Conservation (phyloP, 345 rosid genomes). For the Arabidopsis arenosa region DNA sequence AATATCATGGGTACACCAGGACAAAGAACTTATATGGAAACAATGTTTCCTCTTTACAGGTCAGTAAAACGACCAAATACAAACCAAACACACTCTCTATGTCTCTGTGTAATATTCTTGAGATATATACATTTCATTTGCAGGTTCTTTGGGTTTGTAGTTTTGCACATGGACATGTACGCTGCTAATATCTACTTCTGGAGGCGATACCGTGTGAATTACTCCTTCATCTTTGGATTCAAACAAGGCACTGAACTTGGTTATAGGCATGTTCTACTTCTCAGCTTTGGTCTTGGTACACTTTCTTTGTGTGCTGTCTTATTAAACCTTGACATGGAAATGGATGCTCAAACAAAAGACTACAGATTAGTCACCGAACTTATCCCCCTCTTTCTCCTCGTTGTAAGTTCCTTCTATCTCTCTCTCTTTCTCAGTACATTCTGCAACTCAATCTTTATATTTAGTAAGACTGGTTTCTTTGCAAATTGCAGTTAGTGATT, state of each 20-base stretch:
- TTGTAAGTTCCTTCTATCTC: constrained; percentile 47
- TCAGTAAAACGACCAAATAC: constrained; percentile 23
- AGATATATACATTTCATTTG: constrained; percentile 40
- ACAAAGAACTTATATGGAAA: constrained; percentile 62
- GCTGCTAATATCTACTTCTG: constrained; percentile 68
- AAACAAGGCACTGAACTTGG: constrained; percentile 76
- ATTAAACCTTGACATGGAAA: constrained; percentile 80
- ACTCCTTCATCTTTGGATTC: constrained; percentile 72
- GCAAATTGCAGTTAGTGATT: constrained; percentile 33
- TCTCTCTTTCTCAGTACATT: neutral
- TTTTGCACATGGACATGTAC: constrained; percentile 66
- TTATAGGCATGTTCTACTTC: constrained; percentile 64
- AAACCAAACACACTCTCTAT: neutral
- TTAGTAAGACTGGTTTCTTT: neutral
- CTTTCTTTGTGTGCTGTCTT: constrained; percentile 58
- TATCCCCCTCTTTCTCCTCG: constrained; percentile 60
- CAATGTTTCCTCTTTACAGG: constrained; percentile 78
- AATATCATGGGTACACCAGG: constrained; percentile 53
- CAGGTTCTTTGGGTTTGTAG: constrained; percentile 70
- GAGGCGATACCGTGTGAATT: constrained; percentile 73
- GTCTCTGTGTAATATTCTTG: neutral
- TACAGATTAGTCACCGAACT: constrained; percentile 63
- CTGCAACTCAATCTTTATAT: neutral
- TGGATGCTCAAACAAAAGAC: constrained; percentile 60
- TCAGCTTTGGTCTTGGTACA: constrained; percentile 61